phyloP scores from a whole-genome alignment of 176 grass and related monocot species.

The Oryza meyeriana region DNA sequence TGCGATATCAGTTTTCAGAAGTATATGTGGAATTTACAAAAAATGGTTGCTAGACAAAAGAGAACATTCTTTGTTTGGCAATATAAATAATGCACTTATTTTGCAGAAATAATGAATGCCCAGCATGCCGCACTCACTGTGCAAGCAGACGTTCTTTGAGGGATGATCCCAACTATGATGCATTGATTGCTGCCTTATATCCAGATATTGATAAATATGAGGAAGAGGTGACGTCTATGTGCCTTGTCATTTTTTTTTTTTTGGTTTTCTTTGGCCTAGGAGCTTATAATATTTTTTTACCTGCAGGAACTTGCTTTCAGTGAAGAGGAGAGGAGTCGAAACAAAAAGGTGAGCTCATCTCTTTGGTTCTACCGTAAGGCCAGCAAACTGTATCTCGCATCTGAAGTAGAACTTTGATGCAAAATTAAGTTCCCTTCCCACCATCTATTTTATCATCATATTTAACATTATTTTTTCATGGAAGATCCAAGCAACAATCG shows the following conservation, averaged over 20 bases:
- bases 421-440: neutral
- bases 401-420: neutral
- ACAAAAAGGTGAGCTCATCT: slow-evolving; percentile 60
- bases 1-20: neutral
- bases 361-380: neutral
- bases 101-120: slow-evolving; percentile 86
- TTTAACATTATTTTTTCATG: slow-evolving; percentile 15
- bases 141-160: slow-evolving; percentile 86
- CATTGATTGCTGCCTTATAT: slow-evolving; percentile 73
- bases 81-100: slow-evolving; percentile 22
- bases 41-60: neutral
- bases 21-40: neutral
- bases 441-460: slow-evolving; percentile 21
- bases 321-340: slow-evolving; percentile 71
- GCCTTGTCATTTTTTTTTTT: neutral
- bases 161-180: slow-evolving; percentile 91
- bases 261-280: slow-evolving; percentile 11
- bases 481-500: slow-evolving; percentile 85
- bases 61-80: neutral
- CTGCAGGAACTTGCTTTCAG: slow-evolving; percentile 76
- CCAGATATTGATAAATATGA: slow-evolving; percentile 89
- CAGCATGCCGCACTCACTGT: slow-evolving; percentile 85
- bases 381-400: slow-evolving; percentile 1
- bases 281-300: slow-evolving; percentile 28
- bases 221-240: slow-evolving; percentile 66